Base-by-base conservation (phyloP, 2,329 filamentous ascomycete species). In the Cytospora piceae region DNA sequence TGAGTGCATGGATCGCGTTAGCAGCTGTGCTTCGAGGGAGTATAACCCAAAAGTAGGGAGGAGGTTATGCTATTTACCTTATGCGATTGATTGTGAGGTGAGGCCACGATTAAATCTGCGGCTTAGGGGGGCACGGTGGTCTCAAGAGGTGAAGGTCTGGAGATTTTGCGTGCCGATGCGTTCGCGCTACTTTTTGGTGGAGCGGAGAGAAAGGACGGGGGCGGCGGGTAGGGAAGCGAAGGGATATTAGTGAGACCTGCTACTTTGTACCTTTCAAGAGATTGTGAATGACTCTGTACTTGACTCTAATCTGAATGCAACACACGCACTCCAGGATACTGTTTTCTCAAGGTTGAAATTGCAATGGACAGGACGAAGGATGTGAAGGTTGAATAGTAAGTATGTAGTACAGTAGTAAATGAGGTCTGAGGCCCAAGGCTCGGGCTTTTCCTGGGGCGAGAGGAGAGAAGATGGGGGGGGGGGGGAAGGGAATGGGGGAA, bases 111-210 rank as follows among this genome's bases (percentile, higher is more conserved):
- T 20, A 5, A 24, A 7, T 49, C n/a, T 49, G 46, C n/a, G 22
- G 46, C n/a, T 49, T 49, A 39, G 39, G 32, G 20, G 54, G 55
- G 14, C 31, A 24, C 31, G 37, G 42, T 6, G 42, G 39, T 46
- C 15, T 37, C n/a, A 11, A 22, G 37, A 37, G 39, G 57, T 54
- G 63, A 66, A 65, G 59, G 37, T 57, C 37, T 57, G 55, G 34
- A 58, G 56, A 66, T 62, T 66, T 65, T 68, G 66, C 63, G 63
- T 52, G 56, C 31, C 32, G 55, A 61, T 52, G 20, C 58, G 51
- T 53, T 63, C 31, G 42, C 53, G 42, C 56, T 58, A 63, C 55
- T 63, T 61, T 65, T 34, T 56, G 51, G 52, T 54, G 61, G 42
- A 58, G 52, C 27, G 64, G 49, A 66, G 58, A 64, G 58, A 58